These are phyloP conservation scores for Lactarius evosmus DNA, from an alignment of 768 basidiomycete species.

Conservation along the genomic window DNA sequence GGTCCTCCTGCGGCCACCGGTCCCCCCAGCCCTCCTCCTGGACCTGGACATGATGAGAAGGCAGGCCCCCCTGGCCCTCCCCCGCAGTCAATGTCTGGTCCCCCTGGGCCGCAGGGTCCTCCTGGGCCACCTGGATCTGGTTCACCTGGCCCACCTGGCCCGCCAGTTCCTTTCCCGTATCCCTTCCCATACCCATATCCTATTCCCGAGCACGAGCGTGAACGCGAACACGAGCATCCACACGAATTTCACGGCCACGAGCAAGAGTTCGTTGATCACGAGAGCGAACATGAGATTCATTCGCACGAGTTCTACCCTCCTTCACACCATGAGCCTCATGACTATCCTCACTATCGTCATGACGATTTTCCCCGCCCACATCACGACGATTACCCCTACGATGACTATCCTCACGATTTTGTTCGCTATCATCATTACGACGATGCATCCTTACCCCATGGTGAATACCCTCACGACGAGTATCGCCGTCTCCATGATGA, in stretches of 20 bases:
- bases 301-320: constrained; percentile 8
- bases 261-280: neutral
- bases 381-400: neutral
- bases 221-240: neutral
- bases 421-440: neutral
- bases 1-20: neutral
- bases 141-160: neutral
- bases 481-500: neutral
- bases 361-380: neutral
- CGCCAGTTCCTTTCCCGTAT: neutral
- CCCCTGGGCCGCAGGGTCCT: neutral
- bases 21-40: neutral
- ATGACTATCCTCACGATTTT: neutral
- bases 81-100: too few relatives aligned
- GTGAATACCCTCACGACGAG: neutral
- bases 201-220: neutral
- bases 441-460: neutral
- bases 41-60: too few relatives aligned
- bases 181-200: neutral
- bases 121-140: constrained; percentile 3
- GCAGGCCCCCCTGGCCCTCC: neutral
- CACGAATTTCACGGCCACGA: neutral
- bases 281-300: too few relatives aligned
- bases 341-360: neutral
- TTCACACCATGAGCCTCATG: neutral